Evolutionary conservation across 148 eudicot species (phyloP), one percentile per base, ranked within the genome.

Genomic region (Euryodendron excelsum): DNA sequence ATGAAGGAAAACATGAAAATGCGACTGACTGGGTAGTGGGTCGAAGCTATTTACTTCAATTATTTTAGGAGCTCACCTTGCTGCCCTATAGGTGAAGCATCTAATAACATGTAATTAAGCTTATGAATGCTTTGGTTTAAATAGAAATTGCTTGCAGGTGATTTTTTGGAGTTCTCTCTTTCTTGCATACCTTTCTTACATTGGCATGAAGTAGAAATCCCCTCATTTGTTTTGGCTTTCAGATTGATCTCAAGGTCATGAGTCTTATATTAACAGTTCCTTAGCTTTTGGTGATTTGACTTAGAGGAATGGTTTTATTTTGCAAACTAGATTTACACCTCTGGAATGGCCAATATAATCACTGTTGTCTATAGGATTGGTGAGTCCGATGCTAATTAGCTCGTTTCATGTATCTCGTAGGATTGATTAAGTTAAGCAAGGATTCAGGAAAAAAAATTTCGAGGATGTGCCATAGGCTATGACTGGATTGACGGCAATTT

Each of bases 11-110:
- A 53, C 23, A 73, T 73, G 76, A 21, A 12, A 73, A 36, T 56
- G 18, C 1, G 25, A 18, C 44, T 50, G 60, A 20, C 41, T 34
- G 61, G 75, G 75, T 20, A 31, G 60, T 31, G 74, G 77, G 36
- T 75, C 20, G 78, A 60, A 75, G 78, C 56, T 61, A 73, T 55
- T 53, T 37, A 56, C 15, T 25, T 61, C n/a, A n/a, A 17, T 30
- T 58, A 45, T 27, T 70, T 31, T 33, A 11, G 37, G 58, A 70
- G 74, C 74, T 70, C 78, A 75, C 68, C 36, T 60, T 59, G 55
- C 25, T 59, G 67, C 77, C 31, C 27, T 36, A n/a, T 14, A 73
- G 64, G 45, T 5, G 23, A 36, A 18, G 28, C 21, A 21, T 55
- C 21, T n/a, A n/a, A n/a, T 58, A 25, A 41, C 25, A 39, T 60